Evolutionary conservation across 345 rosid species (phyloP), one percentile per base, ranked within the genome.

Genomic region (Melastoma malabathricum): DNA sequence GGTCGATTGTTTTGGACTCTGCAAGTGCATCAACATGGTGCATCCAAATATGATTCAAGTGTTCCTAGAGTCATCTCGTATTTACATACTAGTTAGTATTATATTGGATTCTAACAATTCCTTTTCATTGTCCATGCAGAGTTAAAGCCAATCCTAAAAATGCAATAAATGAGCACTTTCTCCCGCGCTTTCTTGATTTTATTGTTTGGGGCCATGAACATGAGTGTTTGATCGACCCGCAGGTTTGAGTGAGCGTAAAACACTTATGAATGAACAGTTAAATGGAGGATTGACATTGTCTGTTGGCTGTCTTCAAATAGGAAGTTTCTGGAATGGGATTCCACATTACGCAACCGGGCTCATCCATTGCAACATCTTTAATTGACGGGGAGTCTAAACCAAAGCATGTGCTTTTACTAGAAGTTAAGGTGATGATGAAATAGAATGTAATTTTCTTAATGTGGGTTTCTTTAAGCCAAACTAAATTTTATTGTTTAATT

Each of bases 301-400:
- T 3, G 31, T 27, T 27, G 31, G 31, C 31, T 27, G 31, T 27
- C 6, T 27, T 68, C 65, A 61, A 52, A 51, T 72, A 90, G 98
- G 98, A 92, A 73, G 89, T 92, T 64, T 74, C 85, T 16, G 98
- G 98, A 49, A 86, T 92, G 96, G 98, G 98, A 58, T 92, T 92
- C 67, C 98, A 92, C 74, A 74, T 92, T 55, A 87, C 95, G n/a
- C 98, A 87, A 74, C 95, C 98, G 17, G 96, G 98, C 60, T 92
- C 98, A 54, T 92, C 98, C n/a, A 76, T 92, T 51, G 98, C 98
- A 52, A 92, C 98, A 4, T 92, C 98, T 48, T 80, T 92, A 47
- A 92, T 92, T 66, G 96, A 87, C 70, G 98, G 98, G 60, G 98
- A 92, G 67, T 87, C 98, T 64, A 92, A 84, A 72, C 98, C 86